A percentile compares a stretch with the other conserved stretches of the same genome.
phyloP scores from a whole-genome alignment of 2,329 filamentous ascomycete species.

The Penicillium thymicola region DNA sequence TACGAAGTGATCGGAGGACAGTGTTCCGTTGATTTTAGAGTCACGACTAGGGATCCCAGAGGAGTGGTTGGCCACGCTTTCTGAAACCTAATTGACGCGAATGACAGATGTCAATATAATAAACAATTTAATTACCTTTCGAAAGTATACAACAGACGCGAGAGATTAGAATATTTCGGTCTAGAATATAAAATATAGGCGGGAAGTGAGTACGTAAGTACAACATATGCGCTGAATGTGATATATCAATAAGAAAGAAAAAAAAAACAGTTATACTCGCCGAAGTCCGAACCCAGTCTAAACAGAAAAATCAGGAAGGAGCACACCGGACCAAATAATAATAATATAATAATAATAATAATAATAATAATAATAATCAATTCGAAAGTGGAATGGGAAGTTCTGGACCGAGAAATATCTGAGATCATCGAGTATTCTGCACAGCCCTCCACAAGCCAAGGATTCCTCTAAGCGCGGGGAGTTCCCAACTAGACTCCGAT shows the following conservation, averaged over 20 bases:
- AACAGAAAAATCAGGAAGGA: not conserved
- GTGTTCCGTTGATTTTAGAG: slow-evolving; percentile 14
- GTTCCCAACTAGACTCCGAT: slow-evolving; percentile 11
- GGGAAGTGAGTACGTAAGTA: not conserved
- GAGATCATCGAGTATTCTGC: slow-evolving; percentile 8
- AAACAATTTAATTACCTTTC: not conserved
- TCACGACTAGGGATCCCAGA: slow-evolving; percentile 24
- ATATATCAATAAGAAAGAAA: no score
- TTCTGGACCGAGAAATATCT: slow-evolving; percentile 3
- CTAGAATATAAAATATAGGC: no score
- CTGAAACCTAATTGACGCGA: slow-evolving; percentile 34
- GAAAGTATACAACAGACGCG: not conserved
- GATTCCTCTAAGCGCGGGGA: slow-evolving; percentile 14
- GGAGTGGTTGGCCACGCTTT: slow-evolving; percentile 34
- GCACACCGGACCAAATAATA: not conserved
- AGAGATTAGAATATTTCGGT: not conserved
- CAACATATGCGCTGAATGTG: not conserved
- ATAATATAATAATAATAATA: no score
- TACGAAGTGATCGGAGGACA: slow-evolving; percentile 12
- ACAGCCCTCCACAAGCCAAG: slow-evolving; percentile 9
- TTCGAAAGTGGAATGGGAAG: no score
- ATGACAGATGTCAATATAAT: slow-evolving; percentile 19
- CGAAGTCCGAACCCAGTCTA: not conserved
- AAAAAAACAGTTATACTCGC: not conserved
- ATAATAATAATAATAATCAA: no score